Evolutionary conservation across 2,329 filamentous ascomycete genomes (phyloP), one percentile per base, ranked within the genome.

Genomic region (Nemania sp.): DNA sequence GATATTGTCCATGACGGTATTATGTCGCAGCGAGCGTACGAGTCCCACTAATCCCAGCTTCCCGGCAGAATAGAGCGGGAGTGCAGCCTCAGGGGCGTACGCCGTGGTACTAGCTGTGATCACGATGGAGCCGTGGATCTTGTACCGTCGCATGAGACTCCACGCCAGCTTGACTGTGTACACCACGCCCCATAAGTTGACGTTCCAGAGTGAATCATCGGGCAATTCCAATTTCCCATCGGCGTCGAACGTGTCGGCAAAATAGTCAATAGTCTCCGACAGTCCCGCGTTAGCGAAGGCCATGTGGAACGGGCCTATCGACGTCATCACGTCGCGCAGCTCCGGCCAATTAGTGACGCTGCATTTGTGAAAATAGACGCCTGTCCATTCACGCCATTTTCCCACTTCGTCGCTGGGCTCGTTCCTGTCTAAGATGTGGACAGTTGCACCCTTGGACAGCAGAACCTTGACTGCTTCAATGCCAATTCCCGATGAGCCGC

Each of bases 41-140:
- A 80, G 70, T n/a, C 75, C 75, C 6, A 78, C 69, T 3, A 80
- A 69, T 74, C 64, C 69, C 15, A 54, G 13, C 22, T 71, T 71
- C 0, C 22, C 20, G 13, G 45, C 59, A 0, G 67, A 43, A 38
- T 77, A 82, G 1, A 82, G 73, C 0, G 80, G 80, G 5, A 81
- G 62, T 6, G 60, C 72, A 27, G 79, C 77, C 68, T 82, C 81
- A 8, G 81, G 78, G 1, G 73, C 66, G 64, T 81, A 82, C 0
- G 77, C 79, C 5, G 79, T 79, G 0, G 78, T 75, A 63, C 80
- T 81, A 3, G 76, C 66, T 0, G 79, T 81, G 38, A 83, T 76
- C n/a, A 82, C 80, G 29, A 82, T 77, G 64, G 78, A 78, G 1
- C 80, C 79, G 0, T 68, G 64, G n/a, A 52, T 67, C 6, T 59